These are phyloP conservation scores for Epichloe bromicola DNA, from an alignment of 2,329 filamentous ascomycete species.

Conservation along the genomic window DNA sequence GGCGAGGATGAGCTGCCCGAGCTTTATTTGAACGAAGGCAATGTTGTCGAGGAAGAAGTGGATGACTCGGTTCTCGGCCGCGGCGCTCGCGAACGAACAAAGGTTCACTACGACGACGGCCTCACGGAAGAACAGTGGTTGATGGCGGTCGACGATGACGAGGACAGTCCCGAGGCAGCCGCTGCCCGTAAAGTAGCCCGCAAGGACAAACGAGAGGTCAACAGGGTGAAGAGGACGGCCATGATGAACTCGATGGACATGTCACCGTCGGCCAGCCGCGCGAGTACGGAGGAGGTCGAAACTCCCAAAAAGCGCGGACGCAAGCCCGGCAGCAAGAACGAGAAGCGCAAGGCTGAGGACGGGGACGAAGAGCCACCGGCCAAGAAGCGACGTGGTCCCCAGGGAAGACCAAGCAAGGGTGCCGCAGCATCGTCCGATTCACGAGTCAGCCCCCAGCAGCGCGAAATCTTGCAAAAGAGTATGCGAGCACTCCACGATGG, in stretches of 20 bases:
- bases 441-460: constrained; percentile 54
- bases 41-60: constrained; percentile 64
- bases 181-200: constrained; percentile 80
- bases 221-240: constrained; percentile 51
- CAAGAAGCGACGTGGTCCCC: constrained; percentile 64
- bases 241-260: constrained; percentile 34
- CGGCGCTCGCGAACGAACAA: constrained; percentile 86
- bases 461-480: constrained; percentile 66
- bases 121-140: constrained; percentile 98
- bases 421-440: constrained; percentile 19
- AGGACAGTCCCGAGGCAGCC: constrained; percentile 86
- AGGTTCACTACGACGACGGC: constrained; percentile 92
- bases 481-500: constrained; percentile 65
- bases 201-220: constrained; percentile 65
- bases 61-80: constrained; percentile 67
- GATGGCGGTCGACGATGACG: constrained; percentile 92
- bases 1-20: constrained; percentile 80
- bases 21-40: constrained; percentile 82
- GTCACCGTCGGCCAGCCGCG: constrained; percentile 66
- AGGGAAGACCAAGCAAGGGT: constrained; percentile 53
- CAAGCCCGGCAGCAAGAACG: constrained; percentile 57
- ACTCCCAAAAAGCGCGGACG: constrained; percentile 74
- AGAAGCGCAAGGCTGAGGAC: constrained; percentile 82
- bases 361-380: constrained; percentile 64
- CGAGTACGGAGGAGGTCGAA: constrained; percentile 68